Evolutionary conservation across 768 basidiomycete species (phyloP).

Genomic region (Naganishia antarctica): DNA sequence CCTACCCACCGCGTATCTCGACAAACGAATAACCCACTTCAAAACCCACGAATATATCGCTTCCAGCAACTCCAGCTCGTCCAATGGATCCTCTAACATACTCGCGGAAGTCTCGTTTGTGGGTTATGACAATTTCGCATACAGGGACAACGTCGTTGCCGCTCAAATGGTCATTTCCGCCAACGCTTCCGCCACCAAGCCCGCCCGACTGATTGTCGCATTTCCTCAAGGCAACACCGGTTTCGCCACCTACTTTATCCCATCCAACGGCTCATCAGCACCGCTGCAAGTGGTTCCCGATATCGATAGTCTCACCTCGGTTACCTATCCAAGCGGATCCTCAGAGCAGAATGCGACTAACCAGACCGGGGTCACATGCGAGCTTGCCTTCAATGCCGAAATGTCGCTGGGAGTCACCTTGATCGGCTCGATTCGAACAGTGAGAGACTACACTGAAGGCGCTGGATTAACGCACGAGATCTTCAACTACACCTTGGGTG

Average conservation of each 20-base stretch:
- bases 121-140: slow-evolving; percentile 54
- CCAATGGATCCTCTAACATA: background rate
- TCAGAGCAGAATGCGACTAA: slow-evolving; percentile 31
- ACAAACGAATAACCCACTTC: background rate
- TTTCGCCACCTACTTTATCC: slow-evolving; percentile 52
- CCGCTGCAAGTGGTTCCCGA: slow-evolving; percentile 37
- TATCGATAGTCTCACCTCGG: slow-evolving; percentile 37
- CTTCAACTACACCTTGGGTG: slow-evolving; percentile 53
- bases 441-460: slow-evolving; percentile 54
- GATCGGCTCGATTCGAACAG: slow-evolving; percentile 52
- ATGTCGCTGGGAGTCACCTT: slow-evolving; percentile 53
- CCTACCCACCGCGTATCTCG: background rate
- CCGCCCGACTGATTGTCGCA: slow-evolving; percentile 51
- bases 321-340: slow-evolving; percentile 13
- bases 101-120: slow-evolving; percentile 43
- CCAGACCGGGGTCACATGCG: slow-evolving; percentile 52
- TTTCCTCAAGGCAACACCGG: slow-evolving; percentile 55
- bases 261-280: slow-evolving; percentile 34
- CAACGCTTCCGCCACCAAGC: slow-evolving; percentile 32
- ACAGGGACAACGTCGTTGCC: slow-evolving; percentile 51
- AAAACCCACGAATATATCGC: background rate
- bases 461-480: slow-evolving; percentile 47
- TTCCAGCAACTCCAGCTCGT: background rate
- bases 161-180: slow-evolving; percentile 52
- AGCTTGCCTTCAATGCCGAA: slow-evolving; percentile 48